These are phyloP conservation scores for Raffaelea ambrosiae DNA, from an alignment of 2,329 filamentous ascomycete genomes.

Conservation along the genomic window DNA sequence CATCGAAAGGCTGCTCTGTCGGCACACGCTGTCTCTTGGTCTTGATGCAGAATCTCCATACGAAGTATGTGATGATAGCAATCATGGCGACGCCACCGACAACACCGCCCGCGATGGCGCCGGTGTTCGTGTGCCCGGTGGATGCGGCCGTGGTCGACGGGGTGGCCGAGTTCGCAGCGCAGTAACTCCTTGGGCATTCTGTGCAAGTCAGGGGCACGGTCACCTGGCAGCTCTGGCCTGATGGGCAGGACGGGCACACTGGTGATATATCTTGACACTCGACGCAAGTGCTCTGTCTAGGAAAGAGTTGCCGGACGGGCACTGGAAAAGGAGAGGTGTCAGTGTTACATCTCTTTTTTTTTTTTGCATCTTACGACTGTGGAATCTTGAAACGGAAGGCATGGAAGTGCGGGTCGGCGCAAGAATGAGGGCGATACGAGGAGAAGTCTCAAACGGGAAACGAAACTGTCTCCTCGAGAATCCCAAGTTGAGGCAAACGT, in stretches of 20 bases:
- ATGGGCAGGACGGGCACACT: constrained; percentile 36
- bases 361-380: too few species aligned
- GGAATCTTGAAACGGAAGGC: too few species aligned
- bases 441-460: too few species aligned
- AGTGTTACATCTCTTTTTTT: neutral
- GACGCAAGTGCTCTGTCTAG: constrained; percentile 34
- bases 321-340: constrained; percentile 1
- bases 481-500: too few species aligned
- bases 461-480: too few species aligned
- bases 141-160: constrained; percentile 13
- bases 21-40: constrained; percentile 57
- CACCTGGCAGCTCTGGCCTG: constrained; percentile 34
- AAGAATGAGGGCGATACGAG: too few species aligned
- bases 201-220: constrained; percentile 36
- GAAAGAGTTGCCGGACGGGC: constrained; percentile 24
- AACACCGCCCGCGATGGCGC: constrained; percentile 86
- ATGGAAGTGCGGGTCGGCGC: too few species aligned
- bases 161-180: constrained; percentile 21
- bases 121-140: constrained; percentile 54
- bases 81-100: constrained; percentile 74
- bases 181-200: constrained; percentile 39
- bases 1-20: constrained; percentile 35
- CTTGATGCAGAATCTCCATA: constrained; percentile 86
- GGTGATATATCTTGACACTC: constrained; percentile 32
- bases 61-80: constrained; percentile 64